Evolutionary conservation across 345 rosid genomes (phyloP).

Genomic region (Kandelia obovata): DNA sequence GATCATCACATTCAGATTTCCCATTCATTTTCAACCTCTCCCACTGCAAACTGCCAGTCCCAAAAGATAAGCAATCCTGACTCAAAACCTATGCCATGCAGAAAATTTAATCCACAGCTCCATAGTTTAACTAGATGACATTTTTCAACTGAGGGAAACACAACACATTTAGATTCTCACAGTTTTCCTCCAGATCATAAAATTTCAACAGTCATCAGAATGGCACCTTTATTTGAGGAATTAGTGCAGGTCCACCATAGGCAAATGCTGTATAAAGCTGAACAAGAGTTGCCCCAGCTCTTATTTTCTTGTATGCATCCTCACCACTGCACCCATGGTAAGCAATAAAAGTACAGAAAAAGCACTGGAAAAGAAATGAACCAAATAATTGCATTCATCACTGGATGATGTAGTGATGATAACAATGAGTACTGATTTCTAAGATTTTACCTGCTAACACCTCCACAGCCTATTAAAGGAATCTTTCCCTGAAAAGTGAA

Average conservation of each 20-base stretch:
- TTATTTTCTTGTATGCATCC: slow-evolving; percentile 89
- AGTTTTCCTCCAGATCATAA: background rate
- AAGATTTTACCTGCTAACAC: slow-evolving; percentile 70
- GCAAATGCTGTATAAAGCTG: slow-evolving; percentile 95
- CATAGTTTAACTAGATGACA: background rate
- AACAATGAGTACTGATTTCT: background rate
- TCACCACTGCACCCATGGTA: slow-evolving; percentile 63
- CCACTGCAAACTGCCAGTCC: background rate
- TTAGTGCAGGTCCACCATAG: slow-evolving; percentile 94
- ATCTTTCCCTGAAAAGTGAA: slow-evolving; percentile 67
- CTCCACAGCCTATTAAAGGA: slow-evolving; percentile 92
- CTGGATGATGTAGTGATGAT: slow-evolving; percentile 2
- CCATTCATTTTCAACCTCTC: background rate
- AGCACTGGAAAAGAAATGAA: background rate
- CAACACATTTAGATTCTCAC: background rate
- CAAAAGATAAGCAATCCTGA: background rate
- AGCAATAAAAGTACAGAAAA: slow-evolving; percentile 5
- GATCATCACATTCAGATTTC: background rate
- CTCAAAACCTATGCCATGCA: background rate
- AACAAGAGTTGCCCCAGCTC: slow-evolving; percentile 95
- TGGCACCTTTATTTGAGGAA: slow-evolving; percentile 82
- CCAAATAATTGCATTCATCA: background rate
- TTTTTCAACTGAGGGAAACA: no score
- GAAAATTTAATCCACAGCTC: background rate
- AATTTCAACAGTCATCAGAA: background rate